Evolutionary conservation across 148 eudicot genomes (phyloP), one percentile per base, ranked within the genome.

Genomic region (Talinum fruticosum): DNA sequence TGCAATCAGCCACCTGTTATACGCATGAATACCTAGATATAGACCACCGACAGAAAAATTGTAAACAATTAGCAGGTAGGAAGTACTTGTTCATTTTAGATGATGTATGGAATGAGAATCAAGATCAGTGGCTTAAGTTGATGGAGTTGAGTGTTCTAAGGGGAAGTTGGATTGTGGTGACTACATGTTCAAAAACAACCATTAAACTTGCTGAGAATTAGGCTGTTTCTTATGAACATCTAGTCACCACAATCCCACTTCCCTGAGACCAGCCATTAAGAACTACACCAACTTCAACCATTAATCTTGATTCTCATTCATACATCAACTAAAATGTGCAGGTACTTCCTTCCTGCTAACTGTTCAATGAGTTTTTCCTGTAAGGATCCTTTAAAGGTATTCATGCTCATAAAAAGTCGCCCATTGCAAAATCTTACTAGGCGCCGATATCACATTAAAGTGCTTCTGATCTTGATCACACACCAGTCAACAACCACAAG

Each of bases 171-270:
- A 41, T 41, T 41, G 47, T 10, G 2, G 47, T 41, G 47, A 41
- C 47, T 41, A 41, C 12, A 41, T 41, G 47, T 6, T 41, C 47
- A 41, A 41, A 14, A 41, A 2, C 13, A 41, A n/a, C n/a, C 47
- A 41, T 14, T 41, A 41, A 8, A 41, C 47, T 41, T 41, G 47
- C 12, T 41, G 47, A n/a, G n/a, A n/a, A n/a, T n/a, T n/a, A n/a
- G n/a, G 86, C 83, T 16, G 74, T 77, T 29, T 5, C 16, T 41
- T 41, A 7, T 4, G 83, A 82, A 2, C 89, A 86, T 0, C 89
- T 81, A 14, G 90, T 86, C 33, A 86, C 79, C 21, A 86, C 0
- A 72, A 88, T 75, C 66, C 74, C 76, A 53, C 88, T 85, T 30
- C 82, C 86, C 15, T 44, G 0, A 54, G 54, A 15, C 82, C 85